Conservation (phyloP, 768 basidiomycete genomes). For the Rossbeevera mucosa region DNA sequence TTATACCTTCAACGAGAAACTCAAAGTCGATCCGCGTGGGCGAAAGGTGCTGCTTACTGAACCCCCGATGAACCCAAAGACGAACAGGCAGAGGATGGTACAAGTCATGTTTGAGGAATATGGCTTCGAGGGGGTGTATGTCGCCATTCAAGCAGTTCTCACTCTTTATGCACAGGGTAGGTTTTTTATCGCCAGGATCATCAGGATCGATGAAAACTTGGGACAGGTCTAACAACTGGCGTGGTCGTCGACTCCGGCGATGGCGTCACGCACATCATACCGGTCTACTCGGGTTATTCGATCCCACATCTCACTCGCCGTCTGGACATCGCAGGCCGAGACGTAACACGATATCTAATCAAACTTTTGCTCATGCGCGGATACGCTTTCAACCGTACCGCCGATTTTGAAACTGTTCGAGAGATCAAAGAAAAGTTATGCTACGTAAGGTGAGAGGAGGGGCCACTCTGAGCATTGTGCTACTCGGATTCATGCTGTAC, state of each 20-base stretch:
- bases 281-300: conserved; percentile 95
- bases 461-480: not conserved
- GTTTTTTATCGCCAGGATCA: conserved; percentile 22
- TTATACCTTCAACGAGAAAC: conserved; percentile 96
- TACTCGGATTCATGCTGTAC: not conserved
- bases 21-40: conserved; percentile 80
- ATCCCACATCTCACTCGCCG: conserved; percentile 93
- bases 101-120: conserved; percentile 99
- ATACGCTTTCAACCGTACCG: conserved; percentile 99
- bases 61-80: conserved; percentile 98
- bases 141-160: conserved; percentile 97
- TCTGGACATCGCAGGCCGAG: conserved; percentile 95
- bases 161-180: conserved; percentile 97
- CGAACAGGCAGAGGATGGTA: conserved; percentile 88
- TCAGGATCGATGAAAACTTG: not conserved
- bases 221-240: conserved; percentile 88
- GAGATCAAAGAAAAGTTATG: conserved; percentile 99
- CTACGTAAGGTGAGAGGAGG: conserved; percentile 77
- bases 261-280: conserved; percentile 98
- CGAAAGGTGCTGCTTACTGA: conserved; percentile 92
- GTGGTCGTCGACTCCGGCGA: conserved; percentile 99
- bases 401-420: conserved; percentile 97
- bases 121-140: conserved; percentile 91
- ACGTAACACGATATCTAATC: conserved; percentile 98
- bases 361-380: conserved; percentile 99